These are phyloP conservation scores for Cystoderma amianthinum DNA, from an alignment of 768 basidiomycete species.

Conservation along the genomic window DNA sequence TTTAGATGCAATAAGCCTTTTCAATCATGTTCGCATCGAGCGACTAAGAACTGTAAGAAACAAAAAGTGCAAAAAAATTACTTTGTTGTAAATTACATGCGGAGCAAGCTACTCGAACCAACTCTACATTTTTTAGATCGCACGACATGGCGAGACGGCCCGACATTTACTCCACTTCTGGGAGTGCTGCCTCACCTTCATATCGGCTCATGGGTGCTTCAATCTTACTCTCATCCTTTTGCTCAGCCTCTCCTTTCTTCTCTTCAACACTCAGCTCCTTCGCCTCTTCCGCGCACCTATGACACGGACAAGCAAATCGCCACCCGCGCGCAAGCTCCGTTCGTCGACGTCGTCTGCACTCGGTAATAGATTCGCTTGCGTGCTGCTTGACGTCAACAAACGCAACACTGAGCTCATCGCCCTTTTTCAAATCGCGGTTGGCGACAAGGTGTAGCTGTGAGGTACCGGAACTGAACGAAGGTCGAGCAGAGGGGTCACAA, in stretches of 20 bases:
- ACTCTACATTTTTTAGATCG: too few relatives aligned
- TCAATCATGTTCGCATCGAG: too few relatives aligned
- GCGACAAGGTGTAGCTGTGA: constrained; percentile 69
- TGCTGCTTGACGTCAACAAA: constrained; percentile 65
- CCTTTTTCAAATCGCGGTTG: constrained; percentile 56
- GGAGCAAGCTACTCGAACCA: too few relatives aligned
- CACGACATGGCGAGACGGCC: too few relatives aligned
- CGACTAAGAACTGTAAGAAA: too few relatives aligned
- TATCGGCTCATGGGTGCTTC: constrained; percentile 22
- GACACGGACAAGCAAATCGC: constrained; percentile 73
- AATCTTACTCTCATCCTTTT: constrained; percentile 46
- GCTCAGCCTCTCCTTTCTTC: constrained; percentile 20
- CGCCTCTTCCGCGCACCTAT: constrained; percentile 54
- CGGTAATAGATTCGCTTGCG: constrained; percentile 40
- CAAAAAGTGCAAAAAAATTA: too few relatives aligned
- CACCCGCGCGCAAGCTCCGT: constrained; percentile 75
- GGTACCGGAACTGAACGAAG: constrained; percentile 60
- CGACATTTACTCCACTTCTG: constrained; percentile 9
- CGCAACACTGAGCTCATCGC: constrained; percentile 71
- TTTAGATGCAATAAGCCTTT: too few relatives aligned
- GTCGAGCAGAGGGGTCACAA: constrained; percentile 60
- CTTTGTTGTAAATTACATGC: constrained; percentile 9
- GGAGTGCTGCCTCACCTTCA: constrained; percentile 11
- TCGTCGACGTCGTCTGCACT: constrained; percentile 59
- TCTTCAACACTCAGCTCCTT: constrained; percentile 24